These are phyloP conservation scores for Neurospora pannonica DNA, from an alignment of 495 filamentous ascomycete species.

Conservation along the genomic window DNA sequence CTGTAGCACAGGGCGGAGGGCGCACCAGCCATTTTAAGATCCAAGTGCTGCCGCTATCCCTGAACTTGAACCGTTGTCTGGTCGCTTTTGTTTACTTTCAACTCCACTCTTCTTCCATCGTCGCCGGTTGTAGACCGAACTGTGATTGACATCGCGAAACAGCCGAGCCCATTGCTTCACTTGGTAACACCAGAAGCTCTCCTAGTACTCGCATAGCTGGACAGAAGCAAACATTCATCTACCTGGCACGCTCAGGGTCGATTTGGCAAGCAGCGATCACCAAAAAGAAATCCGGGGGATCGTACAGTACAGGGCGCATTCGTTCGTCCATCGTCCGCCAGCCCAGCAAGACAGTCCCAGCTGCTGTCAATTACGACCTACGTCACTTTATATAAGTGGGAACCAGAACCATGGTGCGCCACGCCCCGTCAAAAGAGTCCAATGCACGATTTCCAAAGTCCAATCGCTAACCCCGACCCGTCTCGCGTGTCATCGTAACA, in stretches of 20 bases:
- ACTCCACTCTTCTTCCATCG: not conserved
- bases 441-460: not conserved
- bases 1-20: not conserved
- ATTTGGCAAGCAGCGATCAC: not conserved
- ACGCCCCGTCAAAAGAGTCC: not conserved
- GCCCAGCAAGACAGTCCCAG: not conserved
- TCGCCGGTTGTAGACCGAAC: not conserved
- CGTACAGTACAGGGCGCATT: not conserved
- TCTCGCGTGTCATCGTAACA: conserved; percentile 9
- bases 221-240: not conserved
- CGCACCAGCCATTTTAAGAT: not conserved
- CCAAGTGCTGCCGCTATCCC: not conserved
- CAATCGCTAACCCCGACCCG: conserved; percentile 1
- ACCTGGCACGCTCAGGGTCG: not conserved
- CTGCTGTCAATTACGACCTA: not conserved
- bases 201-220: not conserved
- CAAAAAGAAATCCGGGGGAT: not conserved
- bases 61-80: not conserved
- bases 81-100: not conserved
- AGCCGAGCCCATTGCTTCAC: not conserved
- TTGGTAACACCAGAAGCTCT: not conserved
- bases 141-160: not conserved
- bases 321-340: not conserved
- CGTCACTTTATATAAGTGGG: not conserved
- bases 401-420: not conserved